Evolutionary conservation across 1,284 basidiomycete species (phyloP), one percentile per base, ranked within the genome.

Genomic region (Anthracocystis setariae): DNA sequence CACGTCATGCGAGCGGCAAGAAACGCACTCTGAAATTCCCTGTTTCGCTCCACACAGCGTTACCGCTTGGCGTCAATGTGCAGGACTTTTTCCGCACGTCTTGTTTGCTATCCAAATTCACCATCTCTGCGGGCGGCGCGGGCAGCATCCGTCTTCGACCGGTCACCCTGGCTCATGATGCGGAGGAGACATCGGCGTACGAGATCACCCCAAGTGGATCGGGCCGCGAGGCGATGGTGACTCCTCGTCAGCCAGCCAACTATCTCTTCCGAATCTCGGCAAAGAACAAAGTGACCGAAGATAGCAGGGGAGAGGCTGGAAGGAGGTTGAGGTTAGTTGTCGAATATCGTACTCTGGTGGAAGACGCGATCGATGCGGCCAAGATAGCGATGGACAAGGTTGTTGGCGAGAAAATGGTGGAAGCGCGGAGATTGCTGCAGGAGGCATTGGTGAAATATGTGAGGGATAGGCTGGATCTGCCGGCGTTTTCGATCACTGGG

Each of bases 41-140:
- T 1, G 37, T 73, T 15, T 50, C 46, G 18, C 52, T 77, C 4
- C 29, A 38, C 4, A 63, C 77, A 25, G 69, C 73, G 0, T 51
- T 82, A 13, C 81, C 80, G 2, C 64, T 82, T 15, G 79, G 80
- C 21, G 79, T 82, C 29, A 80, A 82, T 29, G 76, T 82, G n/a
- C 80, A 82, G 32, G 81, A 82, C 67, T 75, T 74, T 32, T 82
- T 82, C 76, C 74, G 79, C 7, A 46, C 53, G 13, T 49, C 60
- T 2, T 47, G 46, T 18, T 56, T 82, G 12, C 51, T 81, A 8
- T 78, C 73, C 37, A 80, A 77, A 23, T 80, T 80, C 47, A 68
- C 73, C 40, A 73, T 80, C 49, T 68, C 64, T 3, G 63, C 77
- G 0, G 77, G 67, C 4, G 63, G 67, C 4, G 52, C 39, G 3